Percentiles rank a stretch among this genome's conserved stretches.
phyloP scores from a whole-genome alignment of 2,329 filamentous ascomycete genomes.

The Cladophialophora chaetospira region DNA sequence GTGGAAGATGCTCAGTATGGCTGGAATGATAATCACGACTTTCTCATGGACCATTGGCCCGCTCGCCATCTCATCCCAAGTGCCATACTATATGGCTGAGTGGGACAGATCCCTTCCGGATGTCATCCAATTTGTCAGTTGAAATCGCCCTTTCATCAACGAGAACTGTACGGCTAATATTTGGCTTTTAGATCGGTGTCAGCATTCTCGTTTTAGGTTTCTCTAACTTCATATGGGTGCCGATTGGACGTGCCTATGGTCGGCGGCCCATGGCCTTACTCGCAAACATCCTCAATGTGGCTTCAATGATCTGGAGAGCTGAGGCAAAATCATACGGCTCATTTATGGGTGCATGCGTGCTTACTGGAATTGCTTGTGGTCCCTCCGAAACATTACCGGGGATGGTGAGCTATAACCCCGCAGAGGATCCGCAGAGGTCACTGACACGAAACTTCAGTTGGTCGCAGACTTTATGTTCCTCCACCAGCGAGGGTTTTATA shows the following conservation, averaged over 20 bases:
- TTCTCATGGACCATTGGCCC: slow-evolving; percentile 17
- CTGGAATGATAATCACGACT: slow-evolving; percentile 11
- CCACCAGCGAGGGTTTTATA: slow-evolving; percentile 46
- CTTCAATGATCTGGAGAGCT: slow-evolving; percentile 49
- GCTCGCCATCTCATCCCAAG: slow-evolving; percentile 14
- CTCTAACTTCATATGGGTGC: slow-evolving; percentile 44
- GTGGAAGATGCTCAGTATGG: slow-evolving; percentile 40
- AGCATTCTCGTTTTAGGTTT: slow-evolving; percentile 50
- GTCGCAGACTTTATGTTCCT: slow-evolving; percentile 50
- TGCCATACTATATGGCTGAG: slow-evolving; percentile 20
- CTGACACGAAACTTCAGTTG: slow-evolving; percentile 42
- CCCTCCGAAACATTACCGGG: slow-evolving; percentile 45
- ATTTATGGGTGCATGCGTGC: slow-evolving; percentile 46
- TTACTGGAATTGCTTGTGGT: slow-evolving; percentile 47
- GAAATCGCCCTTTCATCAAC: background rate
- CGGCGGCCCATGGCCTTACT: slow-evolving; percentile 37
- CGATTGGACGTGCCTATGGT: slow-evolving; percentile 50
- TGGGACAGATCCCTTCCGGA: slow-evolving; percentile 17
- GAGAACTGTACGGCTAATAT: background rate
- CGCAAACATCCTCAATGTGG: slow-evolving; percentile 43
- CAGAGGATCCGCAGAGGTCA: background rate
- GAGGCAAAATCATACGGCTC: slow-evolving; percentile 46
- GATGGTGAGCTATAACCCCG: slow-evolving; percentile 8
- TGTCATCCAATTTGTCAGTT: slow-evolving; percentile 19
- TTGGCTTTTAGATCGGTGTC: slow-evolving; percentile 35